These are phyloP conservation scores for Coemansia sp. DNA, from an alignment of 192 early-diverging fungal genomes.

Conservation along the genomic window DNA sequence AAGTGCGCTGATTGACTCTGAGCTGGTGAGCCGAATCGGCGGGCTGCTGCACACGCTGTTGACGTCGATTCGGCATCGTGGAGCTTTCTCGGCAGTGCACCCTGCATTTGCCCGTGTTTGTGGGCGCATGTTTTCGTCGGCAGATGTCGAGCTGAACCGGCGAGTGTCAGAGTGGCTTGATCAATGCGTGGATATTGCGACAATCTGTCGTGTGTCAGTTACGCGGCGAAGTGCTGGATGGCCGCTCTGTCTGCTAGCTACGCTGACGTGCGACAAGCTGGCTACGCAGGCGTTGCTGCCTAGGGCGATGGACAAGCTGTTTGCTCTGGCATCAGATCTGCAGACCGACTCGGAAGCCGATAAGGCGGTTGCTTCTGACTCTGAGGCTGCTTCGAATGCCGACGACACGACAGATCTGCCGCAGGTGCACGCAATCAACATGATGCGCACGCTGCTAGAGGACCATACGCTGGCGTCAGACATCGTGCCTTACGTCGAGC, in stretches of 20 bases:
- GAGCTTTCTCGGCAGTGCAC: slow-evolving; percentile 88
- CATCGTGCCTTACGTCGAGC: slow-evolving; percentile 72
- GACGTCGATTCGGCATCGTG: slow-evolving; percentile 83
- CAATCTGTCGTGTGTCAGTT: slow-evolving; percentile 75
- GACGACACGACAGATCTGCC: slow-evolving; percentile 78
- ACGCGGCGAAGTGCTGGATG: slow-evolving; percentile 90
- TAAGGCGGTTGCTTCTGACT: not conserved
- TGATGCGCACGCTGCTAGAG: slow-evolving; percentile 78
- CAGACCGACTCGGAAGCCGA: slow-evolving; percentile 6
- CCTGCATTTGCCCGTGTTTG: slow-evolving; percentile 74
- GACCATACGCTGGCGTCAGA: slow-evolving; percentile 76
- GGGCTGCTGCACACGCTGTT: slow-evolving; percentile 56
- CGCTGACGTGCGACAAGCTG: slow-evolving; percentile 69
- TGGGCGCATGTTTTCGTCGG: slow-evolving; percentile 63
- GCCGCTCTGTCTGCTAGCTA: slow-evolving; percentile 83
- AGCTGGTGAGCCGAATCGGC: slow-evolving; percentile 45
- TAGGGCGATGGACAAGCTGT: slow-evolving; percentile 66
- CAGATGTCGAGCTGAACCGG: slow-evolving; percentile 51
- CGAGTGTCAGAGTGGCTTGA: slow-evolving; percentile 76
- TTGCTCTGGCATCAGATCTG: slow-evolving; percentile 58
- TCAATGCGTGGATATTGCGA: slow-evolving; percentile 73
- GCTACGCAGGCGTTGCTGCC: slow-evolving; percentile 62
- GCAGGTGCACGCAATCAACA: slow-evolving; percentile 93
- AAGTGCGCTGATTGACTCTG: not conserved
- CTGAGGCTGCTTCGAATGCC: slow-evolving; percentile 2